Conservation (phyloP, 306 rosid genomes). For the Medicago lupulina region DNA sequence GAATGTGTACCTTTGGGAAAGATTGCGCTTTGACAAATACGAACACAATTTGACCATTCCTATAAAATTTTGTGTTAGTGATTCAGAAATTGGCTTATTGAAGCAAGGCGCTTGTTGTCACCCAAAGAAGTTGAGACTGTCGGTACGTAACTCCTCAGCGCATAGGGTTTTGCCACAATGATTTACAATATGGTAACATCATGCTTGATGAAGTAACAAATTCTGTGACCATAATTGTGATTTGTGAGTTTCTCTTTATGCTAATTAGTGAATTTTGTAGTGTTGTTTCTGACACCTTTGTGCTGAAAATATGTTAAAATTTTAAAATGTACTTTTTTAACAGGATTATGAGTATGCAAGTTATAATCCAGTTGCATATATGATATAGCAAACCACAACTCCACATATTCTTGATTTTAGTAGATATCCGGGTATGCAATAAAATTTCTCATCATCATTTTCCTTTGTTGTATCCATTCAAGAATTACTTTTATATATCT, state of each 20-base stretch:
- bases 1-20: slow-evolving; percentile 67
- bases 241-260: slow-evolving; percentile 54
- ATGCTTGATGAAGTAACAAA: slow-evolving; percentile 73
- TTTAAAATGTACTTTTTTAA: slow-evolving; percentile 7
- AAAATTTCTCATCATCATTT: not conserved
- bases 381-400: slow-evolving; percentile 86
- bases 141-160: slow-evolving; percentile 39
- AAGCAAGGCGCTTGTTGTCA: slow-evolving; percentile 54
- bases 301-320: not conserved
- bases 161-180: slow-evolving; percentile 83
- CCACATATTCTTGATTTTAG: slow-evolving; percentile 75
- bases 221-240: slow-evolving; percentile 72
- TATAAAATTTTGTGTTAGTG: slow-evolving; percentile 26
- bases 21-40: slow-evolving; percentile 47
- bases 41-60: slow-evolving; percentile 18
- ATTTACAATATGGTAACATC: slow-evolving; percentile 85
- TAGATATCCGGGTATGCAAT: slow-evolving; percentile 72
- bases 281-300: not conserved
- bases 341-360: slow-evolving; percentile 93
- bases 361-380: slow-evolving; percentile 78
- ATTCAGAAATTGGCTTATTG: slow-evolving; percentile 70
- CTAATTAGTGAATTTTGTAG: not conserved
- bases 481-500: no score
- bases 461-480: no score
- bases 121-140: slow-evolving; percentile 62